These are phyloP conservation scores for Plasmodium vivax DNA, from an alignment of 169 alveolate species.

Conservation along the genomic window DNA sequence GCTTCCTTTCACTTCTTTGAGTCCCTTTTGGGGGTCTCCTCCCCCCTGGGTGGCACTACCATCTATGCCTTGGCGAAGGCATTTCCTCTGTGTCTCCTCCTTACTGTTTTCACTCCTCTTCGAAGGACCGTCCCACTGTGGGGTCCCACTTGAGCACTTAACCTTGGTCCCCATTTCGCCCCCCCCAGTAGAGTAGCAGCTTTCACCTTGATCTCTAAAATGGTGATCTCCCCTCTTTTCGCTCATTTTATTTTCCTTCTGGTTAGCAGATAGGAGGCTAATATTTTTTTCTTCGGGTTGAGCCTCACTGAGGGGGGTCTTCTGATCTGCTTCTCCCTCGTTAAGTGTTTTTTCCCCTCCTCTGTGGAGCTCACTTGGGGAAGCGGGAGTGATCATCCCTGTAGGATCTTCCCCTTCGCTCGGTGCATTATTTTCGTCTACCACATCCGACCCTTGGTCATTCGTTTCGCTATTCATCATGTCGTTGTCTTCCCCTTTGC, in stretches of 20 bases:
- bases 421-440: not conserved
- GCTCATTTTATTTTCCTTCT: not conserved
- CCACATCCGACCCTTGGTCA: conserved; percentile 12
- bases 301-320: not conserved
- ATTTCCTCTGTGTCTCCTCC: not conserved
- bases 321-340: not conserved
- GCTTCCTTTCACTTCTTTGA: not conserved
- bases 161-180: not conserved
- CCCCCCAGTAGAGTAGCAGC: not conserved
- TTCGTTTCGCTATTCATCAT: conserved; percentile 9
- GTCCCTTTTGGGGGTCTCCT: not conserved
- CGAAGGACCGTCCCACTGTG: not conserved
- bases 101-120: not conserved
- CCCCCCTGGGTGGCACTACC: not conserved
- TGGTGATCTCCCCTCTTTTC: not conserved
- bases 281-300: not conserved
- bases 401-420: not conserved
- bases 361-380: not conserved
- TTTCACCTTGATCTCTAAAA: not conserved
- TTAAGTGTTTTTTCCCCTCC: not conserved
- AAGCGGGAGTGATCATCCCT: not conserved
- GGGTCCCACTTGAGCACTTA: not conserved
- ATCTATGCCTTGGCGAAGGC: not conserved
- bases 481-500: conserved; percentile 44
- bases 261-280: not conserved